Conservation (phyloP, 371 early-diverging fungal species). For the Mucor indicus region DNA sequence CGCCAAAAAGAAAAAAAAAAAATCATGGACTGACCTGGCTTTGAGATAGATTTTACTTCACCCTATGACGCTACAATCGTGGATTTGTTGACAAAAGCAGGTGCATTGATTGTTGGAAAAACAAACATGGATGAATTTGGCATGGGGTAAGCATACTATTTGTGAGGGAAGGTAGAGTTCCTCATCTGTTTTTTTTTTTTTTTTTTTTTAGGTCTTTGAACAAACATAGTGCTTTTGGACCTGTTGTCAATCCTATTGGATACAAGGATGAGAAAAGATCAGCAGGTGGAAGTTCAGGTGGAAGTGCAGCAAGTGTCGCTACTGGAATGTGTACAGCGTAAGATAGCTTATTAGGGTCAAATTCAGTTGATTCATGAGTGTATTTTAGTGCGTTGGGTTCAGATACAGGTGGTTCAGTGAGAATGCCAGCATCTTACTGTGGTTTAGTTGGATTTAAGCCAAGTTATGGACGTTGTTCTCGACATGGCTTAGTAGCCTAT, state of each 20-base stretch:
- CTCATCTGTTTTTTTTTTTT: no score
- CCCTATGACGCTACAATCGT: conserved; percentile 83
- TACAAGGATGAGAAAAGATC: conserved; percentile 30
- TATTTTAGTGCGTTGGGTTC: conserved; percentile 74
- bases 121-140: conserved; percentile 97
- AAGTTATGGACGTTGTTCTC: conserved; percentile 82
- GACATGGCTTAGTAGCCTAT: conserved; percentile 86
- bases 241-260: conserved; percentile 47
- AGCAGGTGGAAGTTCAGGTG: conserved; percentile 93
- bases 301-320: conserved; percentile 92
- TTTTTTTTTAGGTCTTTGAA: conserved; percentile 46
- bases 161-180: no score
- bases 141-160: conserved; percentile 78
- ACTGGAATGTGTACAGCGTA: conserved; percentile 72
- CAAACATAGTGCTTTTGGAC: conserved; percentile 48
- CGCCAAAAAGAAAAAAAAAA: no score
- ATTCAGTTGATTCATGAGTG: no score
- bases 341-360: conserved; percentile 27
- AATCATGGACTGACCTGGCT: no score
- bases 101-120: conserved; percentile 79
- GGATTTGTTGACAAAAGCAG: conserved; percentile 54
- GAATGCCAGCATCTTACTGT: conserved; percentile 93
- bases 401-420: conserved; percentile 94
- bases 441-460: conserved; percentile 94
- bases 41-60: conserved; percentile 59